Conservation (phyloP, 192 early-diverging fungal species). For the Gaertneriomyces sp. region DNA sequence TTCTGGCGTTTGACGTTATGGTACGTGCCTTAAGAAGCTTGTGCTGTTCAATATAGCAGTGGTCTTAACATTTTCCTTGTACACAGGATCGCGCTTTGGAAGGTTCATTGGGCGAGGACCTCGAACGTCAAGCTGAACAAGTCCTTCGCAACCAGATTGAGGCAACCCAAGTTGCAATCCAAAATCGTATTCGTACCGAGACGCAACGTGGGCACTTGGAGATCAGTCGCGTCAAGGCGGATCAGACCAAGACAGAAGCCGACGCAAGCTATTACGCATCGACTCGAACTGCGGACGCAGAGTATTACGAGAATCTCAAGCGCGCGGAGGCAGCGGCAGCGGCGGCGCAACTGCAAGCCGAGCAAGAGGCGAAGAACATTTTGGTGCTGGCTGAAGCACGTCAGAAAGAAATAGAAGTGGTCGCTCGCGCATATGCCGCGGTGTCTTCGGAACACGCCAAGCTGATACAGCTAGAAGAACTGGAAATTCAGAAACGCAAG, state of each 20-base stretch:
- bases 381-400: slow-evolving; percentile 41
- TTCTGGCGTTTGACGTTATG: slow-evolving; percentile 46
- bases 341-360: slow-evolving; percentile 33
- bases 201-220: slow-evolving; percentile 39
- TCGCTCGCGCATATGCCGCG: slow-evolving; percentile 33
- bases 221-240: slow-evolving; percentile 38
- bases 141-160: slow-evolving; percentile 47
- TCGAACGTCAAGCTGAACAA: slow-evolving; percentile 40
- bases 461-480: slow-evolving; percentile 37
- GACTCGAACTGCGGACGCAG: slow-evolving; percentile 33
- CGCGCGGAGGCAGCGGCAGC: slow-evolving; percentile 38
- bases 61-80: too few relatives aligned
- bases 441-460: slow-evolving; percentile 39
- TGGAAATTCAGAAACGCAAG: slow-evolving; percentile 48
- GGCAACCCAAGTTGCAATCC: slow-evolving; percentile 43
- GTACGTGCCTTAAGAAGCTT: too few relatives aligned
- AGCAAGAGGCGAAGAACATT: slow-evolving; percentile 49
- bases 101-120: slow-evolving; percentile 42
- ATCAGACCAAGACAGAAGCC: slow-evolving; percentile 39
- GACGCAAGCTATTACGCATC: slow-evolving; percentile 39
- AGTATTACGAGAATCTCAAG: slow-evolving; percentile 38
- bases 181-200: slow-evolving; percentile 47
- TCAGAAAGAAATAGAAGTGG: slow-evolving; percentile 32
- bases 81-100: slow-evolving; percentile 36
- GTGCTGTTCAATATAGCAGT: too few relatives aligned